Evolutionary conservation across 2,329 filamentous ascomycete species (phyloP).

Genomic region (Phyllosticta citrichinensis): DNA sequence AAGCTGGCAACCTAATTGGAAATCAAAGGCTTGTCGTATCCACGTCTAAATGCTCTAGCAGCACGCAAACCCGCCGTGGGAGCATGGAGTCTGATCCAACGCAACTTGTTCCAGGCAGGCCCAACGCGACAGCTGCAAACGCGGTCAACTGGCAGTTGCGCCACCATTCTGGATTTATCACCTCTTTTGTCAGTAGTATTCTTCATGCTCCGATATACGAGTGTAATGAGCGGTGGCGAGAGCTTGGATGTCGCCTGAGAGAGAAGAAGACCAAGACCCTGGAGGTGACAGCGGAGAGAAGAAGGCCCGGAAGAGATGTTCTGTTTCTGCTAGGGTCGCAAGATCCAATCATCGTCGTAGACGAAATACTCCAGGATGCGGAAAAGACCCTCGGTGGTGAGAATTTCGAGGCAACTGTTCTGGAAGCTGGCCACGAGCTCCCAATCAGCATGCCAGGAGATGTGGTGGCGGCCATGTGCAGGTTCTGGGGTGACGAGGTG

Average conservation of each 20-base stretch:
- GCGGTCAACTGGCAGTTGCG: slow-evolving; percentile 62
- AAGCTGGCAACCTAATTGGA: background rate
- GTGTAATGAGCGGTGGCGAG: slow-evolving; percentile 52
- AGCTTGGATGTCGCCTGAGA: slow-evolving; percentile 42
- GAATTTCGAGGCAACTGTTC: slow-evolving; percentile 47
- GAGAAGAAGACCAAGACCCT: slow-evolving; percentile 29
- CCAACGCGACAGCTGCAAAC: slow-evolving; percentile 47
- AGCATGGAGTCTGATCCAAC: background rate
- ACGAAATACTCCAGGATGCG: slow-evolving; percentile 55
- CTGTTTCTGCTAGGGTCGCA: slow-evolving; percentile 55
- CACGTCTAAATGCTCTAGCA: background rate
- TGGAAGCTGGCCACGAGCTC: slow-evolving; percentile 61
- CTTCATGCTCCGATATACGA: slow-evolving; percentile 59
- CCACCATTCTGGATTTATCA: slow-evolving; percentile 56
- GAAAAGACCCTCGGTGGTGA: slow-evolving; percentile 43
- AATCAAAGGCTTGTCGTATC: background rate
- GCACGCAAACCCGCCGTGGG: background rate
- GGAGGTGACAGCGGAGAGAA: slow-evolving; percentile 27
- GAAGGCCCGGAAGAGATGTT: slow-evolving; percentile 33
- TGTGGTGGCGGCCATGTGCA: slow-evolving; percentile 44
- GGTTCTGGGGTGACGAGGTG: slow-evolving; percentile 26
- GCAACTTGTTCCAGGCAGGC: slow-evolving; percentile 41
- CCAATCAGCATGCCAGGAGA: slow-evolving; percentile 52
- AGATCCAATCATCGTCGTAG: slow-evolving; percentile 57
- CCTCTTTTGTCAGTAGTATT: slow-evolving; percentile 61